Evolutionary conservation across 192 early-diverging fungal species (phyloP), one percentile per base, ranked within the genome.

Genomic region (Chytriomyces sp.): DNA sequence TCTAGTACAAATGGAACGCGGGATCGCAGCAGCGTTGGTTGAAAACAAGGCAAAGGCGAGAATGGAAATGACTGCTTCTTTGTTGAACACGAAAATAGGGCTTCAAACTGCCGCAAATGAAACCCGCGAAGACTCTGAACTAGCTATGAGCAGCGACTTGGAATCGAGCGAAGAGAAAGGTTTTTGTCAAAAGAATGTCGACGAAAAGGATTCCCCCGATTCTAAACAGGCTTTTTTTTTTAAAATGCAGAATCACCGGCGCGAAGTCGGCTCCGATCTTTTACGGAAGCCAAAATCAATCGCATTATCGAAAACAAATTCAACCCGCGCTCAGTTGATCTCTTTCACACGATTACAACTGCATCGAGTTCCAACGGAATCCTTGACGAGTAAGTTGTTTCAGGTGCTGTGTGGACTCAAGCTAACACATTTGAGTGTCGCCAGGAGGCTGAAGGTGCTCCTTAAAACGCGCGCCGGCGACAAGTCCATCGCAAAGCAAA

Each of bases 1-100:
- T 7, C 64, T 75, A 8, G 73, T 28, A 16, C 73, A 75, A 65
- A 75, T 75, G 63, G 73, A 75, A 35, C 61, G 73, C 20, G 73
- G 73, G 23, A 23, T 75, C 20, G 50, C 63, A 0, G 43, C 62
- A 16, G 73, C 73, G 18, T 28, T 75, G 73, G 73, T 48, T 7
- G 20, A n/a, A 9, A 64, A 75, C 47, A 64, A 50, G 43, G 23
- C 20, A 57, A 57, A 57, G 20, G 2, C 35, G 35, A 35, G 35
- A 35, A 35, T 35, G 35, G 35, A 35, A 35, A 35, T 35, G 35
- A 35, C 35, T 35, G 35, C 35, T 35, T 35, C 35, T 35, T 35
- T 35, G 35, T 35, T 35, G 35, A 35, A 35, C 35, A 35, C 35
- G 1, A 35, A 35, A 35, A 3, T 4, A 35, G 35, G 3, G 35